phyloP scores from a whole-genome alignment of 257 asterid genomes.

The Plantago elongata region DNA sequence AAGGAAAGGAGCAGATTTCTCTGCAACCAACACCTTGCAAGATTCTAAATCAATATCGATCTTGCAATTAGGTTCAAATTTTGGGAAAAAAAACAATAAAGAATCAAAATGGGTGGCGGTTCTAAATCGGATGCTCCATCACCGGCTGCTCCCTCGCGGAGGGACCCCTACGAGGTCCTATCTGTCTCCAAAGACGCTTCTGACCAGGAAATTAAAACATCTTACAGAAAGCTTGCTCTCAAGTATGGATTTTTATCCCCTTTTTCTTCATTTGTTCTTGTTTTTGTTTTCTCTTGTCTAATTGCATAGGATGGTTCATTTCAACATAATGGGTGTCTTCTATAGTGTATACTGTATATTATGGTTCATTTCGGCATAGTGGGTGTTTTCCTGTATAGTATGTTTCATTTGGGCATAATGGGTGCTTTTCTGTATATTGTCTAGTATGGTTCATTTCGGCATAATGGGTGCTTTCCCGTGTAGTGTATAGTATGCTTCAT shows the following conservation, averaged over 20 bases:
- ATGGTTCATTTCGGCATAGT: neutral
- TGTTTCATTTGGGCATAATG: neutral
- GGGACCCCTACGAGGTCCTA: conserved; percentile 96
- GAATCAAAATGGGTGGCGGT: conserved; percentile 45
- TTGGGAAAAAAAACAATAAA: neutral
- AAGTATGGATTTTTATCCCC: conserved; percentile 41
- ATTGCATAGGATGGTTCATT: too few relatives aligned
- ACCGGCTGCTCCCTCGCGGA: conserved; percentile 56
- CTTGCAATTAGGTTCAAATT: neutral
- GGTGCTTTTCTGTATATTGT: neutral
- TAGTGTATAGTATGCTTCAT: neutral
- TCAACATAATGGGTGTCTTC: too few relatives aligned
- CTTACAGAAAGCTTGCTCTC: conserved; percentile 95
- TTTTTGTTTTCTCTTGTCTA: neutral
- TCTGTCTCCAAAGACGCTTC: conserved; percentile 81
- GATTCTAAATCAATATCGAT: too few relatives aligned
- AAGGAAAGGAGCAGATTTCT: too few relatives aligned
- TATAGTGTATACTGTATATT: too few relatives aligned
- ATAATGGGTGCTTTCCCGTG: too few relatives aligned
- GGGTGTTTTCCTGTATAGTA: neutral
- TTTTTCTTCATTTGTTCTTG: neutral
- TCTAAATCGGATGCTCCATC: conserved; percentile 68
- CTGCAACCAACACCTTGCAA: too few relatives aligned
- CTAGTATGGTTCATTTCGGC: neutral
- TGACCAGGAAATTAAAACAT: conserved; percentile 96